Percentiles rank a stretch among this genome's conserved stretches.
Conservation (phyloP, 202 grass and related monocot species). For the Setaria viridis region DNA sequence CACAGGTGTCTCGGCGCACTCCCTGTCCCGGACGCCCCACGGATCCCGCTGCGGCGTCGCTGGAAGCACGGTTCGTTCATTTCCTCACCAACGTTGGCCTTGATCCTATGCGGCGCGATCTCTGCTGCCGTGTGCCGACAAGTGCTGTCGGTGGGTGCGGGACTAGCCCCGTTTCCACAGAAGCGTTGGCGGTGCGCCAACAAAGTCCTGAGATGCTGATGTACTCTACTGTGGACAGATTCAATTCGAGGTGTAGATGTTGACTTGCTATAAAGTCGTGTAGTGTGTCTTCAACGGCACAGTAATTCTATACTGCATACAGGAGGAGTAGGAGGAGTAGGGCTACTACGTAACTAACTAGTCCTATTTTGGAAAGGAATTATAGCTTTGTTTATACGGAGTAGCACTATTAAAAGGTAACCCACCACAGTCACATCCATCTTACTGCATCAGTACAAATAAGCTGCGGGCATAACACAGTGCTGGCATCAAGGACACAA, state of each 20-base stretch:
- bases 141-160: background rate
- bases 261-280: background rate
- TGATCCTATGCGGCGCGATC: background rate
- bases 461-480: too few species aligned
- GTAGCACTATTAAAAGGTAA: too few species aligned
- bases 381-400: too few species aligned
- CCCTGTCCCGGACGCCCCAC: background rate
- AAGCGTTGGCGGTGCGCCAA: background rate
- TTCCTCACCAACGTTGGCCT: background rate
- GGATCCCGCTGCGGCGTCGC: constrained; percentile 17
- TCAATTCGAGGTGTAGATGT: background rate
- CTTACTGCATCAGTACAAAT: too few species aligned
- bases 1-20: constrained; percentile 18
- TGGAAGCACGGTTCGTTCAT: constrained; percentile 29
- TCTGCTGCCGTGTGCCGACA: background rate
- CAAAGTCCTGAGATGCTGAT: background rate
- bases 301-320: too few species aligned
- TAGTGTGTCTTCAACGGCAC: too few species aligned
- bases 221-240: background rate
- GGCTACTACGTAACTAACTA: too few species aligned
- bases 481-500: too few species aligned
- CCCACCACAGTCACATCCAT: too few species aligned
- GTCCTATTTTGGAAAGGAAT: too few species aligned
- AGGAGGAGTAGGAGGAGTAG: too few species aligned
- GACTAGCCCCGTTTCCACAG: background rate